Conservation (phyloP, 1,139 yeast genomes). For the Geotrichum carabidarum region DNA sequence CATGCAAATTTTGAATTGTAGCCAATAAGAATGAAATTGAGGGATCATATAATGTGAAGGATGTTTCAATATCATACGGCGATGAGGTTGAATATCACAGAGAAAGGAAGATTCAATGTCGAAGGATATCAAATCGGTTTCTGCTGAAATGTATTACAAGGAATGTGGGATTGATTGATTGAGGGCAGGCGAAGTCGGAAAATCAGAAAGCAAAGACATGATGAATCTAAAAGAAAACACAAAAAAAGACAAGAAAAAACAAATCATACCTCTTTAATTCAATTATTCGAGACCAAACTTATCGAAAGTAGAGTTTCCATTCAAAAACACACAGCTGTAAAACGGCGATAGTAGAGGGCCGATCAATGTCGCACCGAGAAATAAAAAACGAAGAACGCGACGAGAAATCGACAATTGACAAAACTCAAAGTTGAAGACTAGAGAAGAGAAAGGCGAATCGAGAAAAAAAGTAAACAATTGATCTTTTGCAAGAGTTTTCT, state of each 20-base stretch:
- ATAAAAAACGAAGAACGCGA: neutral
- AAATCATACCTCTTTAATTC: neutral
- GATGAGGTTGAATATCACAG: too few relatives aligned
- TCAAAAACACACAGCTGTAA: neutral
- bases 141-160: too few relatives aligned
- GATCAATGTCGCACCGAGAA: neutral
- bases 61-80: too few relatives aligned
- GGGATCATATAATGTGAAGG: too few relatives aligned
- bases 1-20: neutral
- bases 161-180: too few relatives aligned
- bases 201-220: neutral
- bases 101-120: too few relatives aligned
- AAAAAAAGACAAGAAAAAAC: neutral
- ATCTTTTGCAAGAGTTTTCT: too few relatives aligned
- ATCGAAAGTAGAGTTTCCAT: neutral
- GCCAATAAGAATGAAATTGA: neutral
- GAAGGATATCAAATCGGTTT: too few relatives aligned
- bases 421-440: neutral
- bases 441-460: too few relatives aligned
- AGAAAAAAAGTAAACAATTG: too few relatives aligned
- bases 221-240: neutral
- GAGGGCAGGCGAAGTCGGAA: too few relatives aligned
- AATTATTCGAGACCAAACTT: constrained; percentile 1
- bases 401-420: neutral
- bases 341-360: neutral